phyloP scores from a whole-genome alignment of 768 basidiomycete genomes.

The Leucosporidium creatinivorum region DNA sequence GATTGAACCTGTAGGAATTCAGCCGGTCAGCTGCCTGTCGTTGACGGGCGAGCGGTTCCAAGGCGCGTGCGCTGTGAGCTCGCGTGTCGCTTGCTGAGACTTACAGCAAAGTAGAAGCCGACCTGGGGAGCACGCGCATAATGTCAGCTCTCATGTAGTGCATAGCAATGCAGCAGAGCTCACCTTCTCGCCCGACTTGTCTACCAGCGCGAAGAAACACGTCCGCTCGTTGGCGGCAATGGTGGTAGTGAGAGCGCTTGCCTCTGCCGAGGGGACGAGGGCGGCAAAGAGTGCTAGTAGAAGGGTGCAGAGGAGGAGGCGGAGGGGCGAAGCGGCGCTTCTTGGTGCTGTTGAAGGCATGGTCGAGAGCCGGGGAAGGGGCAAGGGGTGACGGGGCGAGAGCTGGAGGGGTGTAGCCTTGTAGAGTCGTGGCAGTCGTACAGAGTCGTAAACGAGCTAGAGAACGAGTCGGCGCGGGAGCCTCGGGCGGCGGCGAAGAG shows the following conservation, averaged over 20 bases:
- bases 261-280: conserved; percentile 34
- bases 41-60: background rate
- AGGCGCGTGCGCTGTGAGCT: conserved; percentile 6
- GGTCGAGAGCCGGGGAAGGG: no score
- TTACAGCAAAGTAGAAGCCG: conserved; percentile 95
- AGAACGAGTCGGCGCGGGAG: no score
- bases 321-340: background rate
- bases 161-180: conserved; percentile 88
- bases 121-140: conserved; percentile 18
- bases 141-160: conserved; percentile 43
- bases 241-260: conserved; percentile 67
- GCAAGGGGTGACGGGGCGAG: no score
- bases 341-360: no score
- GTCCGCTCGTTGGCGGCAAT: conserved; percentile 42
- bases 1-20: conserved; percentile 67
- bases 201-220: conserved; percentile 94
- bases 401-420: no score
- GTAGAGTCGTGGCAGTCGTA: no score
- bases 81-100: conserved; percentile 35
- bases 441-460: no score
- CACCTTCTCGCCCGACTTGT: conserved; percentile 88
- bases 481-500: no score
- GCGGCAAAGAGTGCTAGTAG: conserved; percentile 1
- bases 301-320: background rate
- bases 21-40: background rate